Base-by-base conservation (phyloP, 768 basidiomycete genomes). In the Suillus hirtellus region DNA sequence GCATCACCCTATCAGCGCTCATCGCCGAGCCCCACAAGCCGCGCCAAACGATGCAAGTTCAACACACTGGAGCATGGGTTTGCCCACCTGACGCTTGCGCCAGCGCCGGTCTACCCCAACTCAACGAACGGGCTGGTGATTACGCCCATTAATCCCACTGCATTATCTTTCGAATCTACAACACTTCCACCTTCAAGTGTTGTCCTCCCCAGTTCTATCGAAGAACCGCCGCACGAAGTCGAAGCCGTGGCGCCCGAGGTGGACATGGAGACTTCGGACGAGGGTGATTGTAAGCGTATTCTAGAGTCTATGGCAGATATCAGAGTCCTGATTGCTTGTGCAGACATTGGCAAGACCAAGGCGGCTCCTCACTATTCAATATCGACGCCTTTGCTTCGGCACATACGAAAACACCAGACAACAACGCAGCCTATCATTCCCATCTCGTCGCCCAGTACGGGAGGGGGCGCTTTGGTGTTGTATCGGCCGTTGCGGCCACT, bases 191-290 rank as follows among this genome's bases (percentile, higher is more conserved):
- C 67, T 60, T 60, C 59, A 47, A 59, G 66, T 0, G 64, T 75
- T 8, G 43, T 75, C n/a, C 60, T 72, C 7, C 80, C 80, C 6
- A 74, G 70, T 42, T 75, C 75, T 24, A 69, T 82, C 59, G 83
- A 86, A 65, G 83, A 84, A 60, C 73, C 75, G 21, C 63, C 65
- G 2, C 67, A 70, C 8, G 70, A 73, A 34, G 65, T 66, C 44
- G 62, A 65, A 9, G 74, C 75, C 0, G 60, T 67, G 19, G 68
- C 77, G 10, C 81, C 77, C 21, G 89, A 91, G 61, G 77, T 86
- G 2, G 82, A 80, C 53, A 92, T 92, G 90, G 86, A 84, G 64
- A 89, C 87, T 69, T 88, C 89, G 70, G 81, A 84, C 5, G 89
- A 89, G 69, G 86, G 83, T 66, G 84, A 89, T 70, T 78, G 90